Base-by-base conservation (phyloP, 345 rosid genomes). In the Bruguiera parviflora region DNA sequence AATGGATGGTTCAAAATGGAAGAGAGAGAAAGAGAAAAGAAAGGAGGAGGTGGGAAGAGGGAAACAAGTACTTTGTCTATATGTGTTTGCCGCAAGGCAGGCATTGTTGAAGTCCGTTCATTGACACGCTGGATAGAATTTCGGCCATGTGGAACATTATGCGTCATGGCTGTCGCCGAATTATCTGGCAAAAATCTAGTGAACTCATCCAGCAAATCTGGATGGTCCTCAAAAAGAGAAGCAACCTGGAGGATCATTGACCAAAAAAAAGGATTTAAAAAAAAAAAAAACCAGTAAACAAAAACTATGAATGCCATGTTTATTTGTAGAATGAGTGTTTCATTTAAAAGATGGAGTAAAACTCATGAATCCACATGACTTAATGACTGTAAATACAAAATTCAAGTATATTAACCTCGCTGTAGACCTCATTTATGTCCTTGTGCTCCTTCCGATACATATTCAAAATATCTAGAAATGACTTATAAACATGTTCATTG, bases 131-230 rank as follows among this genome's bases (percentile, higher is more conserved):
- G 97, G 74, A 76, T 61, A 63, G 85, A 83, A 70, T 75, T 83
- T 60, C 87, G 92, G 49, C 76, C 81, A 75, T 49, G 80, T 16
- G 81, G 85, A 73, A 67, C 82, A 66, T 71, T 67, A 63, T 80
- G 77, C 32, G 86, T 66, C 69, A 77, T 70, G 64, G 89, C 77
- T 53, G 86, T 63, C 39, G 81, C 85, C 11, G 89, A 89, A 70
- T 80, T 47, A 78, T 88, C 92, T 5, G 97, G 98, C 57, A 91
- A 84, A 78, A 89, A 91, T 76, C 86, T 80, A 28, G 85, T 80
- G 80, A 95, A 95, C 80, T 92, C 96, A 20, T 89, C 96, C 32
- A 95, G 93, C 81, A 92, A 80, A 83, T 95, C 99, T 24, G 75
- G 57, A 72, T 95, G 97, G 76, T 89, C 87, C 66, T 84, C 86